These are phyloP conservation scores for Bisporella sp. DNA, from an alignment of 2,329 filamentous ascomycete species.

Conservation along the genomic window DNA sequence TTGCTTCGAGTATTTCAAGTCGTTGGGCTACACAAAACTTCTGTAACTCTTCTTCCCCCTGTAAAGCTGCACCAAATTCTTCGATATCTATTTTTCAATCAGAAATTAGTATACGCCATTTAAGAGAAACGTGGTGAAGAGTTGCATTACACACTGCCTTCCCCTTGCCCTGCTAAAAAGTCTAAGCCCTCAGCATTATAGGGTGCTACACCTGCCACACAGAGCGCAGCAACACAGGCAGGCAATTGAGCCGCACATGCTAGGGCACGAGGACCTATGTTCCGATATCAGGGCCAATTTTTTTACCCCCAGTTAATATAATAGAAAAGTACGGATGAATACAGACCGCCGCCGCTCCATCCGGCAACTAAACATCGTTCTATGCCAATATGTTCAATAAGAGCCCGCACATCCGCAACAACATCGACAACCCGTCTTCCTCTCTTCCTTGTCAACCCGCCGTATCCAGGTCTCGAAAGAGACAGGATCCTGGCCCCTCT, in stretches of 20 bases:
- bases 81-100: not conserved
- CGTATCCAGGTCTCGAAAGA: not conserved
- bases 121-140: not conserved
- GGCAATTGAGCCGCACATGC: slow-evolving; percentile 5
- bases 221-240: slow-evolving; percentile 4
- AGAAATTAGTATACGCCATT: too few relatives aligned
- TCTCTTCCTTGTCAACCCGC: not conserved
- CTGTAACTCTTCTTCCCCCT: not conserved
- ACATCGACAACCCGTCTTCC: not conserved
- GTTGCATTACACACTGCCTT: slow-evolving; percentile 2
- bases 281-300: not conserved
- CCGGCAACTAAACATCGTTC: not conserved
- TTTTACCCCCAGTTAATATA: not conserved
- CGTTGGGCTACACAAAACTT: not conserved
- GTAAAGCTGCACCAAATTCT: not conserved
- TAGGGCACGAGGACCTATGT: slow-evolving; percentile 4
- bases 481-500: not conserved
- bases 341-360: not conserved
- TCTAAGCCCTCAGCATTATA: slow-evolving; percentile 5
- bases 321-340: not conserved
- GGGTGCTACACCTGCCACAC: slow-evolving; percentile 1
- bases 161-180: slow-evolving; percentile 1
- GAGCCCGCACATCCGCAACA: not conserved
- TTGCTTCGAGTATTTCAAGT: not conserved
- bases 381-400: not conserved